Base-by-base conservation (phyloP, 495 filamentous ascomycete species). In the Hypoxylon perforatum region DNA sequence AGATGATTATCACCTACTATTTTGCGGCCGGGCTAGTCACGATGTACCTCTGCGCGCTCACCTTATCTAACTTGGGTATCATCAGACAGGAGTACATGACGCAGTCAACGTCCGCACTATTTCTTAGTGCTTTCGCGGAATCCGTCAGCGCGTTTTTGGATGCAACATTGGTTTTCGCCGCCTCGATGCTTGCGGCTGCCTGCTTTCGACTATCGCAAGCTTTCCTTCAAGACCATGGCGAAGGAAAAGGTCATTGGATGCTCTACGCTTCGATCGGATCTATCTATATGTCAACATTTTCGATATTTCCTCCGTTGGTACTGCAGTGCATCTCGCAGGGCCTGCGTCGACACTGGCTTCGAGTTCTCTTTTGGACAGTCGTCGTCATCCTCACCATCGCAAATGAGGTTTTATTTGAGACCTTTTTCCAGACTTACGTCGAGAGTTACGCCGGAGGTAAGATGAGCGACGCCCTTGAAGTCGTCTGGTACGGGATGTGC, bases 61-160 rank as follows among this genome's bases (percentile, higher is more conserved):
- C 23, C 21, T 10, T 61, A 39, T 46, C 39, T 8, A 21, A 38
- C 14, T n/a, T 8, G 17, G 25, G 38, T 9, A 18, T 22, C 15
- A 17, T 46, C 23, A 22, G 11, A 25, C 9, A 14, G 17, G 23
- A n/a, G 8, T 39, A 21, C 15, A 38, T 36, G 9, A 3, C 23
- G 19, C 4, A 14, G 3, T 46, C 57, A 11, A 61, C 11, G 11
- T 33, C 21, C 1, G n/a, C 15, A 7, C 25, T n/a, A 36, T 1
- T 61, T 9, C 5, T 61, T 10, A 33, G 23, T 3, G 54, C 25
- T 2, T 60, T 60, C 21, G 51, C 51, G 33, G 62, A 53, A 14
- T 65, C 62, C 5, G 25, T 46, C 25, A 65, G 42, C 48, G 48
- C 55, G 4, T 65, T 65, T n/a, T 39, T 65, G 22, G 62, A 65